These are phyloP conservation scores for Lecanicillium sp. DNA, from an alignment of 2,329 filamentous ascomycete species.

Conservation along the genomic window DNA sequence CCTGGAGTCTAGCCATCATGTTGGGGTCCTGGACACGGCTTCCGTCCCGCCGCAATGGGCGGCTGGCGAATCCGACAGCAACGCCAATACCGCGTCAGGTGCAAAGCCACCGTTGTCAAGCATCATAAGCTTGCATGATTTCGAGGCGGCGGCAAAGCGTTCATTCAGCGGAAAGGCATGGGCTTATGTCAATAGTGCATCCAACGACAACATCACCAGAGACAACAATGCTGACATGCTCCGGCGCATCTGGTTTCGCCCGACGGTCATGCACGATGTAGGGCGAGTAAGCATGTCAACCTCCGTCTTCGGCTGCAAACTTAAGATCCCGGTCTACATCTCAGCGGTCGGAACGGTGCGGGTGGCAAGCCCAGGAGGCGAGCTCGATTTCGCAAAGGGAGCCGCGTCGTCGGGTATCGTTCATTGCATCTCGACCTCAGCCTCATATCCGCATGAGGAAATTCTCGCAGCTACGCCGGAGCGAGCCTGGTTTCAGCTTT, in stretches of 20 bases:
- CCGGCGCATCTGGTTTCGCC: constrained; percentile 20
- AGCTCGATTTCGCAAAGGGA: constrained; percentile 18
- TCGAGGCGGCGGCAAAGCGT: constrained; percentile 18
- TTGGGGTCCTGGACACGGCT: constrained; percentile 17
- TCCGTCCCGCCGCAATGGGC: constrained; percentile 10
- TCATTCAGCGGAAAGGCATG: constrained; percentile 18
- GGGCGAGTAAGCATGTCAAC: constrained; percentile 15
- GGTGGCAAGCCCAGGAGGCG: constrained; percentile 17
- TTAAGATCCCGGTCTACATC: constrained; percentile 20
- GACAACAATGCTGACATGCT: constrained; percentile 19
- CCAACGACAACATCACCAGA: constrained; percentile 22
- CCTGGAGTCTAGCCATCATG: constrained; percentile 14
- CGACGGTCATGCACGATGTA: constrained; percentile 21
- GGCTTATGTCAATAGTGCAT: constrained; percentile 21
- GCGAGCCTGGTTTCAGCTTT: constrained; percentile 16
- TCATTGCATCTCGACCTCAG: constrained; percentile 11
- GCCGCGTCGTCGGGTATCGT: constrained; percentile 10
- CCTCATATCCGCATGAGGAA: constrained; percentile 13
- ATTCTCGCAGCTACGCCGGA: constrained; percentile 10
- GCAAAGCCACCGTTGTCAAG: constrained; percentile 15
- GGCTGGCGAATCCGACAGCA: background rate
- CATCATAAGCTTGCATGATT: constrained; percentile 23
- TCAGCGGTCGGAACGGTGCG: constrained; percentile 19
- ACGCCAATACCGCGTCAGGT: background rate
- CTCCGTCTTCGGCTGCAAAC: constrained; percentile 17